phyloP scores from a whole-genome alignment of 148 eudicot species.

The Oxyria digyna region DNA sequence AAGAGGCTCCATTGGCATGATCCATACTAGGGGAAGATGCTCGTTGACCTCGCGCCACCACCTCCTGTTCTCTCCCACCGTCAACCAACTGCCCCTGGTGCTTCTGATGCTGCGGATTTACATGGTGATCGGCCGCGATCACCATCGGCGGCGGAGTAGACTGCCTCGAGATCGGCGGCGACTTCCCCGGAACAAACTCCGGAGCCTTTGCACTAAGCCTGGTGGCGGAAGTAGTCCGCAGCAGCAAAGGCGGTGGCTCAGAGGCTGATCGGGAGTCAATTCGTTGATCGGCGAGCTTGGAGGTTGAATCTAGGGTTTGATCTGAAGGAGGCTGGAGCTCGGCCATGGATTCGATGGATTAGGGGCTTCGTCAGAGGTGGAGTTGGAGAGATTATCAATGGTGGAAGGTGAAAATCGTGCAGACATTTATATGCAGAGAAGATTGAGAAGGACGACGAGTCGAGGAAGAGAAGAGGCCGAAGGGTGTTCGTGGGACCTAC shows the following conservation, averaged over 20 bases:
- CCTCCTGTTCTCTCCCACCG: slow-evolving; percentile 15
- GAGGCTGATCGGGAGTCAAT: slow-evolving; percentile 2
- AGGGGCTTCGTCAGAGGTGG: slow-evolving; percentile 8
- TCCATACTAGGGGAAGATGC: slow-evolving; percentile 10
- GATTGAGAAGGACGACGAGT: neutral
- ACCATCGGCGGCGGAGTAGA: slow-evolving; percentile 15
- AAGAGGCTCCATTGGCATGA: slow-evolving; percentile 10
- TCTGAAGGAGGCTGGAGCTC: slow-evolving; percentile 25
- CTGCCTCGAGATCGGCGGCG: slow-evolving; percentile 12
- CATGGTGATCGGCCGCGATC: slow-evolving; percentile 20
- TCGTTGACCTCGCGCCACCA: slow-evolving; percentile 6
- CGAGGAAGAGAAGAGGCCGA: too few species aligned
- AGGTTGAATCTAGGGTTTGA: slow-evolving; percentile 26
- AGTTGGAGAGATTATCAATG: neutral
- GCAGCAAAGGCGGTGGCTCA: slow-evolving; percentile 8
- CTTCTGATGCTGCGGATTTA: slow-evolving; percentile 16
- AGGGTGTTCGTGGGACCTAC: slow-evolving; percentile 2
- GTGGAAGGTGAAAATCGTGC: neutral
- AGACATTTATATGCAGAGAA: neutral
- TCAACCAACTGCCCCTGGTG: slow-evolving; percentile 7
- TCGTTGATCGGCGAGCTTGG: slow-evolving; percentile 19
- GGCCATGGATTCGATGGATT: slow-evolving; percentile 11
- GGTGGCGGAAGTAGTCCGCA: slow-evolving; percentile 33
- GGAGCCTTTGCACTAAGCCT: slow-evolving; percentile 68
- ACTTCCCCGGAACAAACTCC: slow-evolving; percentile 40